Evolutionary conservation across 345 rosid genomes (phyloP), one percentile per base, ranked within the genome.

Genomic region (Firmiana major): DNA sequence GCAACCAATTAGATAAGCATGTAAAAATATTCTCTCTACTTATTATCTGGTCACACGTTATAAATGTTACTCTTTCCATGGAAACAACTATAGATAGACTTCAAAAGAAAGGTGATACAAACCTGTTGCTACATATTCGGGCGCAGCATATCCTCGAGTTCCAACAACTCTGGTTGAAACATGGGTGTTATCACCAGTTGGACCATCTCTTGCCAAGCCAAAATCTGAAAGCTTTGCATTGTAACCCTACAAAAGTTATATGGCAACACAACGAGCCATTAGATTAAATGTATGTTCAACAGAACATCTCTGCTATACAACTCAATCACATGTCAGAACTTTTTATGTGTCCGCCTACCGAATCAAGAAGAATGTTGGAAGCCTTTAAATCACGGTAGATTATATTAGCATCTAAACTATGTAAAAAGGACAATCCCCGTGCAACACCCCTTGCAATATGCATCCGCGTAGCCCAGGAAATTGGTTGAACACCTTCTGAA

Each of bases 131-230:
- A 95, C 86, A 72, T 93, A 95, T 54, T 95, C 98, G 0, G 97
- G 97, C 38, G 99, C 99, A 71, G 99, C 97, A 72, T 93, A 95
- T 70, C 99, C 98, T 65, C 83, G 89, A 53, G 98, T 95, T 81
- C 98, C 98, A 7, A 93, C 82, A 38, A 93, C 92, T 86, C 88
- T 87, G 7, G 99, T 93, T 11, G 98, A 92, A 38, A 95, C 98
- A 67, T 95, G 99, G 73, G 94, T 93, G 76, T 88, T 89, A 57
- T 95, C 91, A 51, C 92, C 99, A 3, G 88, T 93, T 12, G 99
- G 97, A 16, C 98, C 98, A 79, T 92, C 97, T 86, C 94, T 88
- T 42, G 98, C 99, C 74, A 95, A 84, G 54, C 99, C 99, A 82
- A 95, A 95, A 82, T 95, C 99, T 31, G 99, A 93, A 77, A 95